phyloP scores from a whole-genome alignment of 2,329 filamentous ascomycete genomes.

The Hymenoscyphus occultus region DNA sequence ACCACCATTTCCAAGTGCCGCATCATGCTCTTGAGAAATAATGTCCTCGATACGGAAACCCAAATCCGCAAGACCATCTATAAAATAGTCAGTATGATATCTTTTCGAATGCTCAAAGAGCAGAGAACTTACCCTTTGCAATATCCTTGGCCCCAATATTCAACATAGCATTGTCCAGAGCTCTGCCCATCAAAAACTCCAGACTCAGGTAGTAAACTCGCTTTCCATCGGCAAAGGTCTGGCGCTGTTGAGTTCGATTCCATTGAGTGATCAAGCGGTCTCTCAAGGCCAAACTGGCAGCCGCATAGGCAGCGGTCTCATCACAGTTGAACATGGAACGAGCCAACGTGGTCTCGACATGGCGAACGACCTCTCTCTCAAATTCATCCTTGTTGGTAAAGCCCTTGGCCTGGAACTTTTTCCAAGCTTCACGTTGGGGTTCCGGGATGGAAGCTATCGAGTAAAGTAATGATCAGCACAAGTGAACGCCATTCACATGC shows the following conservation, averaged over 20 bases:
- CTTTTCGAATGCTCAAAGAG: background rate
- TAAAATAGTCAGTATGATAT: slow-evolving; percentile 5
- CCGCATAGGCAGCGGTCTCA: slow-evolving; percentile 86
- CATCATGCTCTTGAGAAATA: slow-evolving; percentile 91
- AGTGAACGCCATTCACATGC: background rate
- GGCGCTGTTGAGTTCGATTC: slow-evolving; percentile 97
- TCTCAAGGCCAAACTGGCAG: slow-evolving; percentile 86
- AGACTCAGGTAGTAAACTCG: slow-evolving; percentile 95
- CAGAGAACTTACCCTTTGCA: slow-evolving; percentile 62
- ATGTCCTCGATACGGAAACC: slow-evolving; percentile 97
- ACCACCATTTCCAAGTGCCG: slow-evolving; percentile 92
- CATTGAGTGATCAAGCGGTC: slow-evolving; percentile 92
- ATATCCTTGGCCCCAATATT: slow-evolving; percentile 86
- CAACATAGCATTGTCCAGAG: slow-evolving; percentile 97
- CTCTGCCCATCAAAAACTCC: slow-evolving; percentile 95
- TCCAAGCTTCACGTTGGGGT: slow-evolving; percentile 78
- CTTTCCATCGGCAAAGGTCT: slow-evolving; percentile 88
- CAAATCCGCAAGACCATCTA: slow-evolving; percentile 81
- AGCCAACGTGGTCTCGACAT: slow-evolving; percentile 94
- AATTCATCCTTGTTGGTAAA: slow-evolving; percentile 84
- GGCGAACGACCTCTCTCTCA: slow-evolving; percentile 80
- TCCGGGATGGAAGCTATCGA: slow-evolving; percentile 74
- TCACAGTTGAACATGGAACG: slow-evolving; percentile 98
- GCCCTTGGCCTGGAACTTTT: slow-evolving; percentile 57
- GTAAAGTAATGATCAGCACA: slow-evolving; percentile 11